Percentiles rank a stretch among this genome's conserved stretches.
Evolutionary conservation across 2,329 filamentous ascomycete genomes (phyloP).

Genomic region (Escovopsis sp.): DNA sequence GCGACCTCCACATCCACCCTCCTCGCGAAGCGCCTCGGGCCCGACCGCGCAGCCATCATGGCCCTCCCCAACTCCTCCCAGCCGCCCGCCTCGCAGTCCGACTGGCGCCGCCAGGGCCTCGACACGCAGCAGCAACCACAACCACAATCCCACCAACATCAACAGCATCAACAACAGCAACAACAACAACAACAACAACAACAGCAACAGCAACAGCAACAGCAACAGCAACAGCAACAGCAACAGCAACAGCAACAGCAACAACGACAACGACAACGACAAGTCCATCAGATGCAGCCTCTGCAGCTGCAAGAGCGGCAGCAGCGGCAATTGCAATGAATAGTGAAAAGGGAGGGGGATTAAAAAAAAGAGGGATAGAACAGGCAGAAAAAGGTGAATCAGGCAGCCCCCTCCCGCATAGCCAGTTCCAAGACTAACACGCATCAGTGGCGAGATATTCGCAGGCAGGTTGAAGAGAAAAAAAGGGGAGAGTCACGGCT

Average conservation of each 20-base stretch:
- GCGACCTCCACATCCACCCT: constrained; percentile 24
- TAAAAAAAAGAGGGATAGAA: constrained; percentile 9
- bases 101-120: constrained; percentile 2
- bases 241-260: not conserved
- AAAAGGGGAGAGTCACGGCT: not conserved
- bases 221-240: too few relatives aligned
- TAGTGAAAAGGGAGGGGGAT: not conserved
- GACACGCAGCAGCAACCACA: too few relatives aligned
- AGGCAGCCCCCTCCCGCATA: too few relatives aligned
- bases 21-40: constrained; percentile 37
- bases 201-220: too few relatives aligned
- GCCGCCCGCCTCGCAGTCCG: constrained; percentile 9
- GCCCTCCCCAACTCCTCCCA: constrained; percentile 16
- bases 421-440: not conserved
- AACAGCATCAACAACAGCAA: not conserved
- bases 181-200: not conserved
- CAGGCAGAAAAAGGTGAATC: not conserved
- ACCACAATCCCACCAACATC: not conserved
- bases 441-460: not conserved
- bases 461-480: not conserved
- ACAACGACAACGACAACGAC: too few relatives aligned
- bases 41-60: constrained; percentile 33
- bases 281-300: not conserved
- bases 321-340: not conserved
- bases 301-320: constrained; percentile 1